Evolutionary conservation across 805 yeast genomes (phyloP), one percentile per base, ranked within the genome.

Genomic region (Scheffersomyces lignosus): DNA sequence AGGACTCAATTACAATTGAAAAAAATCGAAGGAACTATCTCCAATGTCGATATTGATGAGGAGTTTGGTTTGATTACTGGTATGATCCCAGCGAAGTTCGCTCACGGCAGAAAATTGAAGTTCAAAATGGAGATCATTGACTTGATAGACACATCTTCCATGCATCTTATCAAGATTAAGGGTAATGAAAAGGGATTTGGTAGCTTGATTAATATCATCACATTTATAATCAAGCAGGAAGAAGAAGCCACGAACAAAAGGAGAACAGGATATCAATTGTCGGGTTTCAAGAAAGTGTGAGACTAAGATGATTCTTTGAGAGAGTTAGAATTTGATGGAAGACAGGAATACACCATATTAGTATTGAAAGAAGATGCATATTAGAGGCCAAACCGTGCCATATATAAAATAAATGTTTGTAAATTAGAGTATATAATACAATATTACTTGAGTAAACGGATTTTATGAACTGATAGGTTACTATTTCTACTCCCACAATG

Each of bases 1-100:
- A 64, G 60, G 37, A 62, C 61, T 34, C 73, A 74, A 5, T 52
- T 76, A 36, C 66, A 64, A 43, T 53, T 75, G 49, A 73, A 74
- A 47, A 56, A 64, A 37, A 64, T 72, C 36, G 80, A 76, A 51
- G 81, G 81, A 0, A 64, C 80, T 3, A 62, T 76, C 8, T 52
- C 58, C 13, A 58, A 61, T 17, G 70, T 69, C 10, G 64, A 63
- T 2, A 57, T 73, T 26, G 73, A 66, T 38, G 73, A 70, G 35
- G 70, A 64, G 36, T 64, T 66, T 43, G 69, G 73, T 4, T 44
- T 63, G 12, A 65, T 76, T 15, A 63, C 61, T 40, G 79, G 80
- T 2, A 57, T 62, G 13, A 65, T 76, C 12, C 78, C 80, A n/a
- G 52, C 73, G 10, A 61, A 63, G 27, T 72, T 57, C 46, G 69